Base-by-base conservation (phyloP, 495 filamentous ascomycete genomes). In the Podospora australis region DNA sequence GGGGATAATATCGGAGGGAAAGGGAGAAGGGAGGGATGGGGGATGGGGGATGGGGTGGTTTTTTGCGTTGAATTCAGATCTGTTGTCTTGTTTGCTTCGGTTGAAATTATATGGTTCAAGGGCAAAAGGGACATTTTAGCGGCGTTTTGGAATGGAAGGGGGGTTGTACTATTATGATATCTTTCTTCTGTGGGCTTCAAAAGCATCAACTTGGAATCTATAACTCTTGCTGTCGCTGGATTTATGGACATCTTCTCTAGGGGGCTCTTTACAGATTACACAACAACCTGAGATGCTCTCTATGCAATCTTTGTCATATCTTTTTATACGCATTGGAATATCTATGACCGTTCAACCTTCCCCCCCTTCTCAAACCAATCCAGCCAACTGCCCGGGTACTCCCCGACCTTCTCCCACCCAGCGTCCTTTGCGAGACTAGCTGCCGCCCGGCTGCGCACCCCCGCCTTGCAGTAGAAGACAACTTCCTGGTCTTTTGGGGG, bases 401-500 rank as follows among this genome's bases (percentile, higher is more conserved):
- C 89, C 29, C 81, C 82, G 1, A 90, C 73, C 26, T 71, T 75
- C 26, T 70, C 66, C 75, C 84, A 96, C 20, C 92, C 91, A 10
- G 79, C 81, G 66, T 84, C 76, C 41, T 70, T 69, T 41, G 91
- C 91, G 69, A 96, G 62, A 59, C 80, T 75, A 20, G 90, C 89
- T n/a, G 90, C 91, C 3, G 86, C 79, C 17, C 73, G 64, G 56
- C 84, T 86, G 65, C 92, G 75, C 48, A 96, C 88, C 2, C 92
- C 92, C 0, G 88, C 81, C 69, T 86, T 91, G 66, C 92, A 98
- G 63, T 95, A 98, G 57, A 96, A 92, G 2, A 96, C 80, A 9
- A 96, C 68, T 55, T 82, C 76, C 34, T 59, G 57, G 41, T 71
- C 71, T 48, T 63, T 63, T 3, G 36, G 42, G 1, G 87, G 86